A percentile compares a stretch with the other conserved stretches of the same genome.
These are phyloP conservation scores for Solanum infundibuliforme DNA, from an alignment of 257 asterid genomes.

Conservation along the genomic window DNA sequence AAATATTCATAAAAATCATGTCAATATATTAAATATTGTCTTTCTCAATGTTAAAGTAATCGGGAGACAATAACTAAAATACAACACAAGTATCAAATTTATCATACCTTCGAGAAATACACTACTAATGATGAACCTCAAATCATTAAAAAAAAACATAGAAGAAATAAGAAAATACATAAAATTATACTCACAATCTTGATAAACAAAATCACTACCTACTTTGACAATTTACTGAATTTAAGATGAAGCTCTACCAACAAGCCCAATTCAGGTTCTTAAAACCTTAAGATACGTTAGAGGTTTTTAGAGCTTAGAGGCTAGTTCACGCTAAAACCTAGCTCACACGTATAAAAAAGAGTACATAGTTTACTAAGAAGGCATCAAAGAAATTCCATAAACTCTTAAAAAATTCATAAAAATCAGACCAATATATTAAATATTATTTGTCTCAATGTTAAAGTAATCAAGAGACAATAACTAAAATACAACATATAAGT, in stretches of 20 bases:
- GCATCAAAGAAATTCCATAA: neutral
- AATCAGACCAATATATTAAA: too few relatives aligned
- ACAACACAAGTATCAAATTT: too few relatives aligned
- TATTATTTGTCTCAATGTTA: neutral
- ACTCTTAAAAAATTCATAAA: neutral
- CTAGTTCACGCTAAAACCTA: neutral
- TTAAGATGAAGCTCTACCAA: neutral
- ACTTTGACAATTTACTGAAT: too few relatives aligned
- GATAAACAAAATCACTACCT: neutral
- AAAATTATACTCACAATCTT: too few relatives aligned
- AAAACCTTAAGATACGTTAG: neutral
- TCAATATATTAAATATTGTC: neutral
- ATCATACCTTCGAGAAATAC: neutral
- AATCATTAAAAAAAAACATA: neutral
- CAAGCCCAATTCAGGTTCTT: neutral
- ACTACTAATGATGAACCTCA: neutral
- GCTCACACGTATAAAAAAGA: neutral
- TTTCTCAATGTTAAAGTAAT: neutral
- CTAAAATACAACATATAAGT: neutral
- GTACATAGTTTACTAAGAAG: too few relatives aligned
- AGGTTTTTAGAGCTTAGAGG: neutral
- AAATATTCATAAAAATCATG: neutral
- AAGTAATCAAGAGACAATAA: neutral
- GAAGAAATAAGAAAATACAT: neutral
- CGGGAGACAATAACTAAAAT: neutral